Conservation (phyloP, 345 rosid genomes). For the thale cress (Arabidopsis thaliana) region TAIR10.1 NC_003076.8:4734501-4735000, state of each 20-base stretch:
- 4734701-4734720: slow-evolving; percentile 47
- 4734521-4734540: not conserved
- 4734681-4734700: not conserved
- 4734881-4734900: not conserved
- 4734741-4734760: slow-evolving; percentile 44
- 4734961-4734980: not conserved
- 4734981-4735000: slow-evolving; percentile 8
- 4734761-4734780: slow-evolving; percentile 37
- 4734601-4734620: slow-evolving; percentile 24
- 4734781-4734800: slow-evolving; percentile 28
- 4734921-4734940: slow-evolving; percentile 26
- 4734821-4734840: not conserved
- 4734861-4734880: not conserved
- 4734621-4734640: slow-evolving; percentile 31
- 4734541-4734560: not conserved
- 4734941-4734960: not conserved
- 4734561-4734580: slow-evolving; percentile 6
- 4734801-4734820: not conserved
- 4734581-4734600: not conserved
- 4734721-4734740: slow-evolving; percentile 52
- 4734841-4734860: not conserved
- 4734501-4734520: slow-evolving; percentile 55
- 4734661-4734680: slow-evolving; percentile 43
- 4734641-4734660: slow-evolving; percentile 45
- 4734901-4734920: not conserved